These are phyloP conservation scores for Dothideomycetes sp. DNA, from an alignment of 2,329 filamentous ascomycete genomes.

Conservation along the genomic window DNA sequence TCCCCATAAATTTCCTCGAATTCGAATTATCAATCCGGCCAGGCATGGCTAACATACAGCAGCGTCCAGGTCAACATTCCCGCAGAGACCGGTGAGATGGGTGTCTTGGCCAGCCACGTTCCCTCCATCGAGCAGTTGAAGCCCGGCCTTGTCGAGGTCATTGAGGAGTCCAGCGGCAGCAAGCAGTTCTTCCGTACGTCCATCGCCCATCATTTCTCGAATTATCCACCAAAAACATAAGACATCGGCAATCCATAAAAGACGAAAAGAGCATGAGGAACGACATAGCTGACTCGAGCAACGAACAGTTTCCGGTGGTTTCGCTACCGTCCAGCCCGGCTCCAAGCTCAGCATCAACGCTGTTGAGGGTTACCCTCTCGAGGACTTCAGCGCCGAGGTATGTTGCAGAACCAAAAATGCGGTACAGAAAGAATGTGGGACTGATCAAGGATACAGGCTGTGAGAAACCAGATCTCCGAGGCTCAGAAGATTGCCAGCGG, in stretches of 20 bases:
- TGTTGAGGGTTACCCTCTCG: slow-evolving; percentile 85
- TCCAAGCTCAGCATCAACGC: slow-evolving; percentile 96
- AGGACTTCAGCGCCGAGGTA: slow-evolving; percentile 88
- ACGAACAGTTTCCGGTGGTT: slow-evolving; percentile 77
- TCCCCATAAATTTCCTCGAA: slow-evolving; percentile 16
- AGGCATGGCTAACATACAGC: slow-evolving; percentile 29
- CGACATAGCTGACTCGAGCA: slow-evolving; percentile 1
- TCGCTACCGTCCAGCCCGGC: slow-evolving; percentile 92
- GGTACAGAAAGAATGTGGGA: neutral
- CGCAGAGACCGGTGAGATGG: slow-evolving; percentile 97
- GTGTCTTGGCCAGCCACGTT: slow-evolving; percentile 98
- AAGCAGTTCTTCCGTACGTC: slow-evolving; percentile 98
- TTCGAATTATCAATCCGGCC: neutral
- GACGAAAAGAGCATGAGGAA: neutral
- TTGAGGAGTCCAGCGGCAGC: slow-evolving; percentile 80
- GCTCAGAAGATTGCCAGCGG: slow-evolving; percentile 90
- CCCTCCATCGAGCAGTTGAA: slow-evolving; percentile 98
- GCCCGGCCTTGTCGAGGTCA: slow-evolving; percentile 87
- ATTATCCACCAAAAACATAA: neutral
- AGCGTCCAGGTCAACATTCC: slow-evolving; percentile 98
- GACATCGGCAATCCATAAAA: neutral
- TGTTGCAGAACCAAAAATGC: slow-evolving; percentile 14
- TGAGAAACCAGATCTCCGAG: slow-evolving; percentile 83
- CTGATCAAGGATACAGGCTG: slow-evolving; percentile 42
- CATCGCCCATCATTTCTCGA: neutral